Evolutionary conservation across 2,329 filamentous ascomycete genomes (phyloP), one percentile per base, ranked within the genome.

Genomic region (Ilyonectria sp.): DNA sequence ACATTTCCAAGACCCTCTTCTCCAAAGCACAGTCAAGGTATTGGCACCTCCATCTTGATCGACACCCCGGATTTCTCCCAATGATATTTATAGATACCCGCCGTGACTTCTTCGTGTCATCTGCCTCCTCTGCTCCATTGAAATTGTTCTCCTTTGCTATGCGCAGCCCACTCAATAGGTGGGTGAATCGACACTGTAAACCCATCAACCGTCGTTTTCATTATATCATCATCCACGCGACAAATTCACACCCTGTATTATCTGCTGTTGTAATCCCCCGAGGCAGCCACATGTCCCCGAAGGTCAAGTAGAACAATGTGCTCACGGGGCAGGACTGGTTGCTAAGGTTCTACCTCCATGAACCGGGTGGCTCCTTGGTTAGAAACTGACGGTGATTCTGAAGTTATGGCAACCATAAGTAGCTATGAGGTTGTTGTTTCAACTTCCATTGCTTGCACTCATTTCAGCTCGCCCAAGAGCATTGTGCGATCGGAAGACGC

Each of bases 401-500:
- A 54, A 35, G 69, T 68, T 60, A 52, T 21, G n/a, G 29, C 31
- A 53, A 17, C 21, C 31, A 19, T 46, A 15, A 23, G 23, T 47
- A 17, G 31, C 35, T 33, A 31, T 53, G 53, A 29, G 44, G 66
- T 69, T 74, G 10, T 57, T 6, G 57, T 49, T 44, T 49, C 58
- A 88, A 90, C 86, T 86, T 52, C 17, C 19, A 29, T 49, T 23
- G 11, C 7, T 31, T 37, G 9, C 17, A 10, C 92, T 84, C 77
- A 82, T 70, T 81, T 81, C 67, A 97, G 84, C 82, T 97, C 94
- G 66, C 94, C 94, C 6, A 97, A 86, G 71, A 97, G 86, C 78
- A 97, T 87, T 49, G 89, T 95, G 56, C 93, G 90, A 83, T 97
- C 94, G n/a, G 94, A 96, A 9, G 94, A 97, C 31, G 91, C 94